Evolutionary conservation across 2,329 filamentous ascomycete genomes (phyloP), one percentile per base, ranked within the genome.

Genomic region (Mariannaea elegans): DNA sequence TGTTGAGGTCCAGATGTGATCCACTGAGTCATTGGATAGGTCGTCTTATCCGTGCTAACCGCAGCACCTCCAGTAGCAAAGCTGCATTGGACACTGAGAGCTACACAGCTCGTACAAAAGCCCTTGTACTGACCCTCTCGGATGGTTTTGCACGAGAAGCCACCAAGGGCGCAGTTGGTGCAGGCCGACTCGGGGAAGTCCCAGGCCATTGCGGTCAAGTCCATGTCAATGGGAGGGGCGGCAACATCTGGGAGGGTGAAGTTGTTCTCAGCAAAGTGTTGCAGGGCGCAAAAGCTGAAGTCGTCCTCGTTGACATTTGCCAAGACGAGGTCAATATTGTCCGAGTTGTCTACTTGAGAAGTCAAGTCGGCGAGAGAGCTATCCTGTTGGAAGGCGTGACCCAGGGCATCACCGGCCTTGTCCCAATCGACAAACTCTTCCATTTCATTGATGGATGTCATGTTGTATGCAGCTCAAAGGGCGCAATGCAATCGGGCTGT

Each of bases 391-490:
- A 74, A 70, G 62, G 70, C 66, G 61, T 72, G 67, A 53, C 71
- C 75, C 57, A 75, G 69, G 38, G 74, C 72, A 39, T 78, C 76
- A 44, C 76, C 81, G 48, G 80, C 78, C 58, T 81, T 75, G 66
- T 87, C 84, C 84, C 86, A 89, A 71, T 87, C 80, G 73, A 91
- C 84, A 71, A 90, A 87, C 62, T 88, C 83, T 55, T 89, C 86
- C 79, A 84, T 78, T 53, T 86, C 82, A 56, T 86, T 80, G 63
- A 84, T 68, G 57, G 67, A 61, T n/a, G 75, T 59, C 75, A 77
- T 76, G 56, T 48, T 65, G 65, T 59, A 53, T 63, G 59, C 57
- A 51, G 58, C 8, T 54, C 54, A 47, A 51, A 62, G 62, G 57
- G 63, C 62, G 61, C 45, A 62, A 61, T 56, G 58, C 36, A 48